Evolutionary conservation across 441 rosid species (phyloP), one percentile per base, ranked within the genome.

Genomic region (Raphanus hybrid): DNA sequence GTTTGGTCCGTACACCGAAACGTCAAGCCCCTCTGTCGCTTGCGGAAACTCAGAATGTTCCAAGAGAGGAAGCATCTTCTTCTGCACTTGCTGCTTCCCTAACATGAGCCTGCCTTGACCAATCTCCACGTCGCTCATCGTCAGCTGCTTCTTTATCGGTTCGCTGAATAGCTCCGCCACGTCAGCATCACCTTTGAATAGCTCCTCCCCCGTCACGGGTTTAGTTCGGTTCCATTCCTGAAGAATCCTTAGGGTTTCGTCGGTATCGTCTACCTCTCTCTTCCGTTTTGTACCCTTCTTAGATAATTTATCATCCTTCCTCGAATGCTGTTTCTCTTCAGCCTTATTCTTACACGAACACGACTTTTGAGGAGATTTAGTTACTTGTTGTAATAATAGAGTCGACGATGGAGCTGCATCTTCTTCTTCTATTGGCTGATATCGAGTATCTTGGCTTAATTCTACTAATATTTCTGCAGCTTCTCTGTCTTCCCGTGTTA

Each of bases 91-190:
- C 5, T 3, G 0, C 18, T 20, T 70, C 41, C 52, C 15, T 43
- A 77, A 77, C 75, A 77, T 55, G 34, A 77, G 75, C 34, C 80
- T 70, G 39, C 58, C 6, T 41, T 77, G 80, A 55, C 20, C 16
- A 1, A 0, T 5, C 8, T 57, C 26, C 18, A 76, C 60, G 61
- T 76, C 71, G 50, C 80, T 76, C 8, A 3, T 6, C 11, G 3
- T 70, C 69, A 70, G 2, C 60, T 77, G 71, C 29, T 70, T 77
- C 48, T 16, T 39, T n/a, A 70, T 32, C 6, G 75, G 66, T 64
- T 63, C 8, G 58, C 71, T 64, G 15, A 35, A 48, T 23, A 1
- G 2, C n/a, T 41, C 61, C 18, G 5, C 23, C 18, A 7, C 29
- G 9, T 59, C 2, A 59, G 37, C 39, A 57, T 8, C 27, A 18